Evolutionary conservation across 345 rosid species (phyloP), one percentile per base, ranked within the genome.

Genomic region (Atalantia buxifolia): DNA sequence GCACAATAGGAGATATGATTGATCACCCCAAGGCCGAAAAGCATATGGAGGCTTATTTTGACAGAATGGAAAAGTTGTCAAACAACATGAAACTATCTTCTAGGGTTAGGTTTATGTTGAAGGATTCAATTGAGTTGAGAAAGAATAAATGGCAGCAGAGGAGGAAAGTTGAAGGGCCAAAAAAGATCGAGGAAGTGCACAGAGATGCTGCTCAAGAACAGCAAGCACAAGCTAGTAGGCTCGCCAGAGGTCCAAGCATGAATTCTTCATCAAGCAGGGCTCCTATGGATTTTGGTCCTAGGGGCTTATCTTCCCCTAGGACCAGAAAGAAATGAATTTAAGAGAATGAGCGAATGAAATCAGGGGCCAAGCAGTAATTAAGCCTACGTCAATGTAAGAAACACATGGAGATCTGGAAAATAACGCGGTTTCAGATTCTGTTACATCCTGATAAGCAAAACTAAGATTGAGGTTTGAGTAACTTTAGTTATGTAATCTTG

Each of bases 81-180:
- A 80, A 82, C 83, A 90, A 90, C 84, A 85, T 85, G 92, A 89
- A 90, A 80, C 80, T 90, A 38, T 92, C 98, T 36, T 90, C 94
- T 38, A 90, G 98, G 84, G 92, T 94, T 75, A 89, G 95, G 91
- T 92, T 96, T 82, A 89, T 96, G 99, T 83, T 96, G 82, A 96
- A 88, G 79, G 98, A 96, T 86, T 82, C 90, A 21, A 93, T 94
- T 75, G 98, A 97, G 81, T 84, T 93, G 81, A 89, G 99, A 83
- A 92, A 80, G 87, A 94, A 93, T 78, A 97, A 92, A 77, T 93
- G 99, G 98, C 98, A 93, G 85, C 95, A 97, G 78, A 89, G 98
- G 88, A 90, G 97, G 85, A 97, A 97, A 87, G 98, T 94, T n/a
- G 99, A 94, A 69, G 99, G 99, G 64, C 99, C 99, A 1, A 96